A percentile compares a stretch with the other conserved stretches of the same genome.
These are phyloP conservation scores for Penicillium mononematosum DNA, from an alignment of 495 filamentous ascomycete species.

Conservation along the genomic window DNA sequence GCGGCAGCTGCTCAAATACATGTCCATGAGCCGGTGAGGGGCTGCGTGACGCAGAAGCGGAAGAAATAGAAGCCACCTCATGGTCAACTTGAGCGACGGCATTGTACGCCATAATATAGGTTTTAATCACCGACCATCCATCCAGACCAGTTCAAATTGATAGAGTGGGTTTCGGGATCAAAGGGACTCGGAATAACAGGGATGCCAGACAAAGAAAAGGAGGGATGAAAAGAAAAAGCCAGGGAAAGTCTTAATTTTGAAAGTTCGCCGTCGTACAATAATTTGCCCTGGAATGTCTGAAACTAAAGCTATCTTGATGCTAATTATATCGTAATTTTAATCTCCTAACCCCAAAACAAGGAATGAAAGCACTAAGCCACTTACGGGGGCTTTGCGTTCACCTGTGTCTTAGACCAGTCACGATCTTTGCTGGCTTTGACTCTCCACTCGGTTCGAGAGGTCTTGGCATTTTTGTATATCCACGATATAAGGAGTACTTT, in stretches of 20 bases:
- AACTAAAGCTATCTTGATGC: neutral
- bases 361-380: neutral
- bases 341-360: neutral
- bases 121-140: slow-evolving; percentile 10
- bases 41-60: slow-evolving; percentile 34
- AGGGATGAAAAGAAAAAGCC: slow-evolving; percentile 1
- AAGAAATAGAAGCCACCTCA: slow-evolving; percentile 41
- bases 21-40: slow-evolving; percentile 29
- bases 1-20: slow-evolving; percentile 30
- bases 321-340: slow-evolving; percentile 1
- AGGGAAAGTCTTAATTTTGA: slow-evolving; percentile 5
- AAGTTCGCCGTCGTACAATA: slow-evolving; percentile 5
- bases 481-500: neutral
- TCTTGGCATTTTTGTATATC: slow-evolving; percentile 3
- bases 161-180: neutral
- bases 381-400: slow-evolving; percentile 1
- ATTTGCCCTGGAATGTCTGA: slow-evolving; percentile 5
- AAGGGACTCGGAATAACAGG: slow-evolving; percentile 6
- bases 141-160: slow-evolving; percentile 8
- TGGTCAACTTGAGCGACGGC: slow-evolving; percentile 44
- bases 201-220: slow-evolving; percentile 4
- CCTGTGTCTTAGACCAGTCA: slow-evolving; percentile 5
- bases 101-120: slow-evolving; percentile 47
- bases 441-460: slow-evolving; percentile 12
- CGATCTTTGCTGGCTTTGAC: neutral